Percentiles rank a stretch among this genome's conserved stretches.
phyloP scores from a whole-genome alignment of 192 early-diverging fungal species.

The Chytriomyces sp. region DNA sequence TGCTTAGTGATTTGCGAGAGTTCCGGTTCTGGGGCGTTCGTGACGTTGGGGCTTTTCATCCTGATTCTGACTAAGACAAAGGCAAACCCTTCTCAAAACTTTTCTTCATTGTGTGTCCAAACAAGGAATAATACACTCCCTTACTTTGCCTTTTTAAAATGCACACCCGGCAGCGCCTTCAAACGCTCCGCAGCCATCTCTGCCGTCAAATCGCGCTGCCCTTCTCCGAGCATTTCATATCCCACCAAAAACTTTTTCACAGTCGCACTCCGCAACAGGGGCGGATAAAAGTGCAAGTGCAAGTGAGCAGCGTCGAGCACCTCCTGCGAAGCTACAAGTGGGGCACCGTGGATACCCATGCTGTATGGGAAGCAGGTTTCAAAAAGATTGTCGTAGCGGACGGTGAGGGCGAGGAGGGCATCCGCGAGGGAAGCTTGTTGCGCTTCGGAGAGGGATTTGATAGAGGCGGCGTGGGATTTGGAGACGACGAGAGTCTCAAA shows the following conservation, averaged over 20 bases:
- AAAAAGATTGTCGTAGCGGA: constrained; percentile 93
- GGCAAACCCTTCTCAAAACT: too few species aligned
- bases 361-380: constrained; percentile 91
- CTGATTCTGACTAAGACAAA: too few species aligned
- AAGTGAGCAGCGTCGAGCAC: constrained; percentile 67
- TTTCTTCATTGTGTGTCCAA: too few species aligned
- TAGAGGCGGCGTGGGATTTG: constrained; percentile 60
- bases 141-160: constrained; percentile 48
- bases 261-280: constrained; percentile 83
- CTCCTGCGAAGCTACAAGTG: constrained; percentile 40
- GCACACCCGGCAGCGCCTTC: constrained; percentile 50
- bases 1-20: too few species aligned
- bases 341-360: constrained; percentile 93
- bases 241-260: constrained; percentile 96
- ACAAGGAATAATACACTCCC: too few species aligned
- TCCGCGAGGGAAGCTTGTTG: constrained; percentile 74
- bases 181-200: constrained; percentile 86
- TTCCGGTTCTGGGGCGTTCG: too few species aligned
- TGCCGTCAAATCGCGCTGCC: constrained; percentile 92
- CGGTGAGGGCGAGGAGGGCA: constrained; percentile 68
- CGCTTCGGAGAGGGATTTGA: constrained; percentile 37
- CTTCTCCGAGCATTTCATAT: constrained; percentile 93
- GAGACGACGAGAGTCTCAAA: constrained; percentile 88
- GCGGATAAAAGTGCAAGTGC: constrained; percentile 96
- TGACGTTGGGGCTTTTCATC: too few species aligned